These are phyloP conservation scores for Lepiota venenata DNA, from an alignment of 768 basidiomycete species.

Conservation along the genomic window DNA sequence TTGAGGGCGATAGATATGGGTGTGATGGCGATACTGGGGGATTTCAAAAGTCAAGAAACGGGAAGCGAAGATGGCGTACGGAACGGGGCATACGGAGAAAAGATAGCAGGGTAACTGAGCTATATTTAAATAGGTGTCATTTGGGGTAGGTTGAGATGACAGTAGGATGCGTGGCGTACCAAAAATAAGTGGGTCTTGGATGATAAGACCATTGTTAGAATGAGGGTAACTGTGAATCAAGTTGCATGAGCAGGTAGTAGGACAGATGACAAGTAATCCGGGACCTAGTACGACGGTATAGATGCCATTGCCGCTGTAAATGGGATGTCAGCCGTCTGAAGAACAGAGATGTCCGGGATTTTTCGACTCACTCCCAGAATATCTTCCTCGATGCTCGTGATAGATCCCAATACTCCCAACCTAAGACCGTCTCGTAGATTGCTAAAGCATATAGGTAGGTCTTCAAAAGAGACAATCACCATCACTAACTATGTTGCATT, in stretches of 20 bases:
- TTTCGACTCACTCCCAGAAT: constrained; percentile 4
- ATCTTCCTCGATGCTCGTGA: constrained; percentile 7
- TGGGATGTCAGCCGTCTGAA: neutral
- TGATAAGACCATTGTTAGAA: constrained; percentile 1
- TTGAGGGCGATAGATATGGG: constrained; percentile 1
- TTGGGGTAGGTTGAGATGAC: neutral
- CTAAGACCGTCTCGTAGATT: neutral
- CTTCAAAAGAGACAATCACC: neutral
- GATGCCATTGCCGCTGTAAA: neutral
- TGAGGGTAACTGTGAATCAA: neutral
- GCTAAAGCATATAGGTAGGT: constrained; percentile 1
- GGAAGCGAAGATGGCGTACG: neutral
- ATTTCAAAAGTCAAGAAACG: neutral
- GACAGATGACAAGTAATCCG: neutral
- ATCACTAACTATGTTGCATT: too few species aligned
- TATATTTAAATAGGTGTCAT: neutral
- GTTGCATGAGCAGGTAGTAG: neutral
- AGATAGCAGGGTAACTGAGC: constrained; percentile 4
- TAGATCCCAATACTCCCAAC: neutral
- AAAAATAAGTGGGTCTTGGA: neutral
- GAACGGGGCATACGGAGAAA: neutral
- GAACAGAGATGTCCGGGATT: neutral
- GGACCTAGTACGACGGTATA: neutral
- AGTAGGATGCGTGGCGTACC: neutral
- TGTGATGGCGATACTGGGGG: neutral